Conservation (phyloP, 148 eudicot species). For the Rhododendron molle region DNA sequence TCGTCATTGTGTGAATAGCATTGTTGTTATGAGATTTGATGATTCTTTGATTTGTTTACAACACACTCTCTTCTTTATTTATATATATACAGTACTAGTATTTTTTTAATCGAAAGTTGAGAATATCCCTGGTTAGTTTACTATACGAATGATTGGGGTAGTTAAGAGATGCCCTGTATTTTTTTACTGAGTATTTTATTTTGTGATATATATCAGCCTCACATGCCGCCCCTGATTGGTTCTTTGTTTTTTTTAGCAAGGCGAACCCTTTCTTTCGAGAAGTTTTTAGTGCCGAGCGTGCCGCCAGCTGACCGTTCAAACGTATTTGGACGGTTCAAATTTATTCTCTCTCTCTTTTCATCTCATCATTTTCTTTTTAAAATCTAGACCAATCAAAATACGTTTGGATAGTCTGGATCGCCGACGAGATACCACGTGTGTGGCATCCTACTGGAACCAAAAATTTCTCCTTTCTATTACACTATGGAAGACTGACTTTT, state of each 20-base stretch:
- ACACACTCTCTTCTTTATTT: neutral
- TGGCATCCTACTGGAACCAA: too few relatives aligned
- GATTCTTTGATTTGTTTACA: neutral
- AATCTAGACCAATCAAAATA: too few relatives aligned
- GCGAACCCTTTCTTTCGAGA: neutral
- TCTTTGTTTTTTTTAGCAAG: neutral
- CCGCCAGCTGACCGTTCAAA: too few relatives aligned
- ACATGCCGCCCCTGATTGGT: neutral
- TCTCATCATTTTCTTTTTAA: rapidly evolving
- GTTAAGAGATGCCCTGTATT: neutral
- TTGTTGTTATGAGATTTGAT: too few relatives aligned
- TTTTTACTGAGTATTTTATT: too few relatives aligned
- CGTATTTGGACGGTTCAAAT: too few relatives aligned
- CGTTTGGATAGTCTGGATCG: too few relatives aligned
- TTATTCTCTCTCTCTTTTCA: too few relatives aligned
- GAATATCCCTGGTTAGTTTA: neutral
- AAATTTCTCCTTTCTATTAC: neutral
- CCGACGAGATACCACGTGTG: too few relatives aligned
- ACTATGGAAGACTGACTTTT: neutral
- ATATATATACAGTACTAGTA: too few relatives aligned
- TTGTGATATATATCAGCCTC: neutral
- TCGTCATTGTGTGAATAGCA: too few relatives aligned
- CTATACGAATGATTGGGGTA: neutral
- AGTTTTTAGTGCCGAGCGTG: too few relatives aligned
- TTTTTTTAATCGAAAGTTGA: neutral